Percentiles rank a stretch among this genome's conserved stretches.
Conservation (phyloP, 192 early-diverging fungal species). For the Spinellus fusiger region DNA sequence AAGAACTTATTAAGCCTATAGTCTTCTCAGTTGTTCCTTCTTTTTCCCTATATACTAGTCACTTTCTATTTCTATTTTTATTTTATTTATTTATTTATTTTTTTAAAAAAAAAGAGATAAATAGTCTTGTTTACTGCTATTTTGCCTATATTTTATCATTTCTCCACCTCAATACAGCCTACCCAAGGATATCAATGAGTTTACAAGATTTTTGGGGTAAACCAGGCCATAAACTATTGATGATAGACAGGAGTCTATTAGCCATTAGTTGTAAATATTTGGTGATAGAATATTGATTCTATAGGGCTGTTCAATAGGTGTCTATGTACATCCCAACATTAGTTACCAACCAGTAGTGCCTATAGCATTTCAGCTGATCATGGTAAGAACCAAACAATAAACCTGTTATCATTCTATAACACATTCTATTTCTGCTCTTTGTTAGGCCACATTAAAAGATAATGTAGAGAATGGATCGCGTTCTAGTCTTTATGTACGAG, state of each 20-base stretch:
- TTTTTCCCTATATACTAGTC: too few relatives aligned
- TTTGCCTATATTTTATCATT: background rate
- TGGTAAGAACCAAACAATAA: constrained; percentile 41
- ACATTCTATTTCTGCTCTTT: constrained; percentile 1
- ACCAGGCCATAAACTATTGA: background rate
- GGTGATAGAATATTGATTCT: background rate
- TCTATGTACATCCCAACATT: constrained; percentile 61
- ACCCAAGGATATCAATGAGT: constrained; percentile 5
- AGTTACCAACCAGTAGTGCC: constrained; percentile 70
- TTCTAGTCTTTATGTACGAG: constrained; percentile 60
- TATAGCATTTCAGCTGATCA: constrained; percentile 63
- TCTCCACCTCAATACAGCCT: background rate
- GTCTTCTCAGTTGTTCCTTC: too few relatives aligned
- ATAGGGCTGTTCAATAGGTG: too few relatives aligned
- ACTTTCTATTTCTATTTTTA: too few relatives aligned
- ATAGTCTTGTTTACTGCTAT: too few relatives aligned
- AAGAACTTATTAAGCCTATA: too few relatives aligned
- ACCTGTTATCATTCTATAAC: background rate
- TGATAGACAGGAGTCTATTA: background rate
- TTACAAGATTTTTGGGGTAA: constrained; percentile 24
- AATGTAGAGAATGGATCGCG: constrained; percentile 44
- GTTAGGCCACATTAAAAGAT: constrained; percentile 67
- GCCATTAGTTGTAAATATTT: background rate
- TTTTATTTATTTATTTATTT: too few relatives aligned
- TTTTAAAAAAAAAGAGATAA: too few relatives aligned